Evolutionary conservation across 192 early-diverging fungal species (phyloP).

Genomic region (Coemansia sp.): DNA sequence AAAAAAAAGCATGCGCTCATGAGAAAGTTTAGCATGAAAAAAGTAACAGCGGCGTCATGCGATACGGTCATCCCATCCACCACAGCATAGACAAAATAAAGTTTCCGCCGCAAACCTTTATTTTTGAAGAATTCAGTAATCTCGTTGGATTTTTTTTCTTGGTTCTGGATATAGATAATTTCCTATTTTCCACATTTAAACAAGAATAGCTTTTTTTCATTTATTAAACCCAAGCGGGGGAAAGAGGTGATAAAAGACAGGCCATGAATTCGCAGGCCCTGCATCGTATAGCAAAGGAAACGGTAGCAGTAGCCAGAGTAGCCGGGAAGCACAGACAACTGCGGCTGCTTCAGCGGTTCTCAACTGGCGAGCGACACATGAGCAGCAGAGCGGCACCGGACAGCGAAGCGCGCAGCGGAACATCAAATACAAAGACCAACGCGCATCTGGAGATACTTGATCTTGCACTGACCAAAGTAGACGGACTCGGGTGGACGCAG

Average conservation of each 20-base stretch:
- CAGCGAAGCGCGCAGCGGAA: background rate
- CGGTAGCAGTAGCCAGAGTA: background rate
- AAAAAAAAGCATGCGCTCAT: too few relatives aligned
- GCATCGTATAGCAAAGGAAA: background rate
- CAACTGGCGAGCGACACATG: background rate
- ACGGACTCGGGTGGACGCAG: slow-evolving; percentile 75
- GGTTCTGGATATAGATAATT: too few relatives aligned
- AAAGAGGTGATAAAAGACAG: background rate
- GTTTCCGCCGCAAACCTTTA: too few relatives aligned
- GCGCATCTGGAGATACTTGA: slow-evolving; percentile 57
- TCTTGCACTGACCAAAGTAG: slow-evolving; percentile 67
- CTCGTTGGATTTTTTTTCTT: too few relatives aligned
- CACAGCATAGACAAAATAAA: too few relatives aligned
- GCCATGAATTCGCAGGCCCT: slow-evolving; percentile 3
- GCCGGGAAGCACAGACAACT: background rate
- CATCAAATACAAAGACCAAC: slow-evolving; percentile 7
- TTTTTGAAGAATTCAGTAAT: too few relatives aligned
- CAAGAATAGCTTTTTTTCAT: background rate
- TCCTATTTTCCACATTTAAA: too few relatives aligned
- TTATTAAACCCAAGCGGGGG: background rate
- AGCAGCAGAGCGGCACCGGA: background rate
- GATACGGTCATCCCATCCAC: too few relatives aligned
- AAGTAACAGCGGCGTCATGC: too few relatives aligned
- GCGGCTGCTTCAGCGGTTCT: too few relatives aligned
- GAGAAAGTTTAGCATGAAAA: too few relatives aligned